Evolutionary conservation across 176 grass and related monocot species (phyloP).

Genomic region (Tillandsia fasciculata): DNA sequence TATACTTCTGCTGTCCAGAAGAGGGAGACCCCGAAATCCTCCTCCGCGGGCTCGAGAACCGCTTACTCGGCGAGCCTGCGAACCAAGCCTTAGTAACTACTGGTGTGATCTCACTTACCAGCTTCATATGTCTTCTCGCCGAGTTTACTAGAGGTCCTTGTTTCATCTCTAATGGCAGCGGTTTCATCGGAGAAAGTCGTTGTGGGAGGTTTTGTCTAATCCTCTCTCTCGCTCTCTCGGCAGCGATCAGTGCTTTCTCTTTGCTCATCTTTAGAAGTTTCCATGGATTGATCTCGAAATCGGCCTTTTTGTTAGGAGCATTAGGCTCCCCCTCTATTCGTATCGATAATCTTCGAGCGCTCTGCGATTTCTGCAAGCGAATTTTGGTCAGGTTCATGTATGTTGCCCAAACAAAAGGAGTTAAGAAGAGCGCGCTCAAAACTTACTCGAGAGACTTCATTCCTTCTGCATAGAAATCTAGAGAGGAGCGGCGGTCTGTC

Average conservation of each 20-base stretch:
- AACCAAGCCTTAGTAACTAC: constrained; percentile 52
- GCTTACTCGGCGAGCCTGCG: constrained; percentile 37
- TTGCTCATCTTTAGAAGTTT: constrained; percentile 82
- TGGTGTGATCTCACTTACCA: constrained; percentile 40
- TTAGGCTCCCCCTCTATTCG: constrained; percentile 57
- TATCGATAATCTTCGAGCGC: constrained; percentile 55
- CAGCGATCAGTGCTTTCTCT: constrained; percentile 69
- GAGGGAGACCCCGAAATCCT: constrained; percentile 71
- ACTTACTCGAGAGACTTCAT: constrained; percentile 47
- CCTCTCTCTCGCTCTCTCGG: constrained; percentile 61
- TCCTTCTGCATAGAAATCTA: constrained; percentile 43
- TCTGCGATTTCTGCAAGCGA: constrained; percentile 28
- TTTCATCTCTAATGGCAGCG: constrained; percentile 73
- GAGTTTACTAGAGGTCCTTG: constrained; percentile 52
- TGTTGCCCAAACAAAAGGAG: background rate
- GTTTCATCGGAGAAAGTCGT: constrained; percentile 40
- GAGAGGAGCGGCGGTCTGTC: constrained; percentile 50
- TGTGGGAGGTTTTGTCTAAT: constrained; percentile 48
- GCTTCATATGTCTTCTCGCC: constrained; percentile 30
- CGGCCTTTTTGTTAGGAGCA: constrained; percentile 37
- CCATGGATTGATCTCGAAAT: constrained; percentile 81
- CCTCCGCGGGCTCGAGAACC: constrained; percentile 60
- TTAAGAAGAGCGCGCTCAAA: background rate
- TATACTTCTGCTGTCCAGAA: constrained; percentile 49
- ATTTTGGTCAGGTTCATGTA: background rate